Evolutionary conservation across 352 stramenopile genomes (phyloP), one percentile per base, ranked within the genome.

Genomic region (Pythium phragmiticola): DNA sequence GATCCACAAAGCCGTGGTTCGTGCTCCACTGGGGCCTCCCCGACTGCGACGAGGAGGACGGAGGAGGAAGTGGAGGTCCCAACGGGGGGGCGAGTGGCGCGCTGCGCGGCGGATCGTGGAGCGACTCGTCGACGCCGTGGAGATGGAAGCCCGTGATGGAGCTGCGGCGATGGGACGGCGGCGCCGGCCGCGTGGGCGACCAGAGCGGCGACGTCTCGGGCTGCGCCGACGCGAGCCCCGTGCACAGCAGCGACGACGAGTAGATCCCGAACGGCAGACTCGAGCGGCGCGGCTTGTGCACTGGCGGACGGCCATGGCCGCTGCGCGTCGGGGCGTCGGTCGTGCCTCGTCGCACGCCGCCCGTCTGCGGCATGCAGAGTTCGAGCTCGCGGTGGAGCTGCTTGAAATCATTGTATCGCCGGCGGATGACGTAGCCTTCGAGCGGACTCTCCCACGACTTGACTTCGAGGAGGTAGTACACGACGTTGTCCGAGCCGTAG

Each of bases 401-500:
- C 64, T 79, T 80, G 51, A 92, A 90, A 64, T 92, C 84, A 59
- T 85, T 88, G 71, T 87, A 92, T 7, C 84, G 78, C 21, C 84
- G 78, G 17, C 84, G 81, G 46, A 92, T 76, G 51, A 90, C 82
- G 75, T 92, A 92, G 11, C 75, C 77, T n/a, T 92, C 84, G 5
- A 92, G 80, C 36, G 84, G 84, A 49, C 72, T 77, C 50, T 90
- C 82, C 69, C 75, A 84, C 16, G 81, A 89, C 16, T 80, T 76
- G 60, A 92, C 80, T 50, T 92, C 82, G 41, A 92, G 49, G 39
- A 90, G 66, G 66, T 92, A 90, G 69, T 90, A 90, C 52, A 90
- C 82, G 51, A 90, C 69, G 42, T 82, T 80, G 57, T 88, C 78
- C 23, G 65, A 86, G 50, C 82, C 82, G 62, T 74, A 60, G 45